These are phyloP conservation scores for Kwoniella bestiolae DNA, from an alignment of 768 basidiomycete species.

Conservation along the genomic window DNA sequence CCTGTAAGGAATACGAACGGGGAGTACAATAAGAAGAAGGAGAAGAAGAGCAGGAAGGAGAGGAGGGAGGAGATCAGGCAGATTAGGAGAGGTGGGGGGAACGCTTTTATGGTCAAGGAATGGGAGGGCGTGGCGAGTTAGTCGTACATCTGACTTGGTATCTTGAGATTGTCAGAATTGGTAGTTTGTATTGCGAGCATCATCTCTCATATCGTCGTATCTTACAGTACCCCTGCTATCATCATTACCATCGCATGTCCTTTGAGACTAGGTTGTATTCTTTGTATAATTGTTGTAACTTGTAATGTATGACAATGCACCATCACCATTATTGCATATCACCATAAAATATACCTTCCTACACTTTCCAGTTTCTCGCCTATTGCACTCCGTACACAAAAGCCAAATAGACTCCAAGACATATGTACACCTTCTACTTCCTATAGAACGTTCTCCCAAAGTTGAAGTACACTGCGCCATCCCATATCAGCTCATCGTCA, in stretches of 20 bases:
- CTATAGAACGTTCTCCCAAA: constrained; percentile 48
- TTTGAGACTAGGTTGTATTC: too few relatives aligned
- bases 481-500: background rate
- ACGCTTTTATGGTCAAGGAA: constrained; percentile 48
- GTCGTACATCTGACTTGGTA: too few relatives aligned
- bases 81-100: constrained; percentile 44
- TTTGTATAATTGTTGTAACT: background rate
- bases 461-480: constrained; percentile 48
- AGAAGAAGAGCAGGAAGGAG: constrained; percentile 31
- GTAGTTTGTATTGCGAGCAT: too few relatives aligned
- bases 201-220: background rate
- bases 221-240: background rate
- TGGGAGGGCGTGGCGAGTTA: constrained; percentile 46
- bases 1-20: constrained; percentile 9
- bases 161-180: too few relatives aligned
- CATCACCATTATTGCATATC: too few relatives aligned
- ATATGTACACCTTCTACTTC: constrained; percentile 26
- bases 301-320: background rate
- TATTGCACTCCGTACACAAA: too few relatives aligned
- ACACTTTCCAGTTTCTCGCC: too few relatives aligned
- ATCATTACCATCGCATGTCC: too few relatives aligned
- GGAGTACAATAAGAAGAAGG: constrained; percentile 18
- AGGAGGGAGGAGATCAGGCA: constrained; percentile 32
- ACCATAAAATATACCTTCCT: background rate
- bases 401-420: background rate